A percentile compares a stretch with the other conserved stretches of the same genome.
These are phyloP conservation scores for Cymbidium sinense DNA, from an alignment of 106 monocot species.

Conservation along the genomic window DNA sequence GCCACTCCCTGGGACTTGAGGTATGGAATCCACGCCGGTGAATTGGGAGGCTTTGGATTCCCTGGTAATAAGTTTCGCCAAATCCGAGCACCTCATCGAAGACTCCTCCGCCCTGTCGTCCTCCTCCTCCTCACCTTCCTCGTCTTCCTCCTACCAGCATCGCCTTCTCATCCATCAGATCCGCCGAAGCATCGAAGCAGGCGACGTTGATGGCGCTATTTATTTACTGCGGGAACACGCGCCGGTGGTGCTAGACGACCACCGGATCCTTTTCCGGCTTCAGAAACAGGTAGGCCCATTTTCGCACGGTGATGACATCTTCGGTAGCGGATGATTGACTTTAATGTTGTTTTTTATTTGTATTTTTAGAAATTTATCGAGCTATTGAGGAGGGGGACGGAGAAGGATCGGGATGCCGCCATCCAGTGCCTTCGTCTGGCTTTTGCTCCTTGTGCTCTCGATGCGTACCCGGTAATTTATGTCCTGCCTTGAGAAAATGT, in stretches of 20 bases:
- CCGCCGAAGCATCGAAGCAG: slow-evolving; percentile 54
- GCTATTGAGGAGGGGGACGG: slow-evolving; percentile 74
- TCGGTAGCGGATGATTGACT: background rate
- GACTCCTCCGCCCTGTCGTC: slow-evolving; percentile 31
- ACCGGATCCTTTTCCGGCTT: slow-evolving; percentile 77
- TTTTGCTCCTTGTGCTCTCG: slow-evolving; percentile 89
- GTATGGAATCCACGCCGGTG: slow-evolving; percentile 64
- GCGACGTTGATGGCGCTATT: slow-evolving; percentile 65
- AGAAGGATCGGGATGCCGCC: slow-evolving; percentile 52
- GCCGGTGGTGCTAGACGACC: slow-evolving; percentile 67
- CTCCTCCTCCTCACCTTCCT: slow-evolving; percentile 18
- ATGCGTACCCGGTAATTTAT: slow-evolving; percentile 80
- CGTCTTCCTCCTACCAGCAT: slow-evolving; percentile 38
- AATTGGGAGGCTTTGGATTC: slow-evolving; percentile 91
- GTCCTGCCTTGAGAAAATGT: background rate
- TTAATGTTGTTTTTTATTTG: slow-evolving; percentile 2
- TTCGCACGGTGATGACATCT: background rate
- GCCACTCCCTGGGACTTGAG: background rate
- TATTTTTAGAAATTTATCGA: slow-evolving; percentile 79
- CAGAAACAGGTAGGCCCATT: slow-evolving; percentile 70
- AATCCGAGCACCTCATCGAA: slow-evolving; percentile 72
- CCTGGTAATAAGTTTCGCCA: slow-evolving; percentile 77
- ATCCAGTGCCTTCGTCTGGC: slow-evolving; percentile 62
- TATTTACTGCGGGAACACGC: slow-evolving; percentile 43
- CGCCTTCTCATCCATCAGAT: slow-evolving; percentile 66